phyloP scores from a whole-genome alignment of 129 eudicot species.

The Saussurea involucrata region DNA sequence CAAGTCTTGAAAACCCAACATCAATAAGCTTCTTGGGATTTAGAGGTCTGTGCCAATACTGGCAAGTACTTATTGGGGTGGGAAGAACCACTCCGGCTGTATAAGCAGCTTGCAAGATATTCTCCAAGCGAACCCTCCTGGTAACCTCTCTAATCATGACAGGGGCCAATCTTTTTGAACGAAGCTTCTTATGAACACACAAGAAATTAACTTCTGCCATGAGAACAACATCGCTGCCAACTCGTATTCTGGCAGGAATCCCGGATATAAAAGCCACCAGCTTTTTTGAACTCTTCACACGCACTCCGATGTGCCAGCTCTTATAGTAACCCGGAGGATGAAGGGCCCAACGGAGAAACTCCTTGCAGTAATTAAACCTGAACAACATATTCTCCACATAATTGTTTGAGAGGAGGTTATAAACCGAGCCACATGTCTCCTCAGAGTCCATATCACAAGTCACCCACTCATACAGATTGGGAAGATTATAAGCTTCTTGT shows the following conservation, averaged over 20 bases:
- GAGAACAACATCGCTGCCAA: conserved; percentile 37
- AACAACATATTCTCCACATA: conserved; percentile 70
- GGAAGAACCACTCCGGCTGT: conserved; percentile 71
- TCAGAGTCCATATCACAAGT: conserved; percentile 58
- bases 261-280: conserved; percentile 65
- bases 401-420: conserved; percentile 49
- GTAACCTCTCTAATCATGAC: conserved; percentile 73
- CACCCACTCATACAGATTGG: conserved; percentile 54
- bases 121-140: conserved; percentile 60
- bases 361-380: conserved; percentile 58
- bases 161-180: conserved; percentile 63
- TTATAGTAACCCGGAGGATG: conserved; percentile 58
- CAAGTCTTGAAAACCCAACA: conserved; percentile 64
- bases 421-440: conserved; percentile 55
- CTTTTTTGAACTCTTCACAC: conserved; percentile 56
- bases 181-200: conserved; percentile 69
- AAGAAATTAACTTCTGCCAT: conserved; percentile 69
- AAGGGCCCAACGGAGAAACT: conserved; percentile 63
- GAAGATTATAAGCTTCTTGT: conserved; percentile 63
- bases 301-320: conserved; percentile 66
- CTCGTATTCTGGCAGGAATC: conserved; percentile 53
- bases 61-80: conserved; percentile 55
- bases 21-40: conserved; percentile 64
- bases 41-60: conserved; percentile 63
- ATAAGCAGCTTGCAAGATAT: conserved; percentile 73